Evolutionary conservation across 257 asterid genomes (phyloP).

Genomic region (Echites panduratus): DNA sequence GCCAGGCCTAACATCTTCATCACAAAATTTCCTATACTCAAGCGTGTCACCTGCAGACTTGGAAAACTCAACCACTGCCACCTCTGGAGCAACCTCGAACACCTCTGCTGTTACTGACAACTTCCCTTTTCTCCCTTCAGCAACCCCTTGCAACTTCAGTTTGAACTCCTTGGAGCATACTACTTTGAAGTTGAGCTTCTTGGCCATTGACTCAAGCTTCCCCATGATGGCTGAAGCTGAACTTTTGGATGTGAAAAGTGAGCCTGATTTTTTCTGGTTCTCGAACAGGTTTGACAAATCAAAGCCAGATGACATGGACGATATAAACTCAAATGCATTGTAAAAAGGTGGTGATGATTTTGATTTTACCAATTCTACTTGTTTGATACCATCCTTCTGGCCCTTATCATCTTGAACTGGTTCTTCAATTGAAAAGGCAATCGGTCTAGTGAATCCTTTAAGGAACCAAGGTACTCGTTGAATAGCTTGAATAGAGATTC

Average conservation of each 20-base stretch:
- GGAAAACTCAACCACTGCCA: conserved; percentile 74
- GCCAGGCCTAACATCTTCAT: conserved; percentile 67
- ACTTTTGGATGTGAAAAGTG: conserved; percentile 16
- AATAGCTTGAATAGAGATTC: conserved; percentile 7
- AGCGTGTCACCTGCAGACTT: conserved; percentile 75
- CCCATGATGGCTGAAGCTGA: conserved; percentile 33
- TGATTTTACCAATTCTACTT: neutral
- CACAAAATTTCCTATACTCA: conserved; percentile 69
- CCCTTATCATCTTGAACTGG: neutral
- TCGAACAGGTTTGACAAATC: conserved; percentile 29
- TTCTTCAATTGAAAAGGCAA: conserved; percentile 7
- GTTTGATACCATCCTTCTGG: neutral
- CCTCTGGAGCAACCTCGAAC: conserved; percentile 68
- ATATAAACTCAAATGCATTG: conserved; percentile 41
- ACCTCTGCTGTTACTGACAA: conserved; percentile 45
- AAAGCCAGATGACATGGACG: conserved; percentile 34
- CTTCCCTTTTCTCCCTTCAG: conserved; percentile 46
- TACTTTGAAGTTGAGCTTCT: conserved; percentile 34
- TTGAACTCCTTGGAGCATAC: conserved; percentile 34
- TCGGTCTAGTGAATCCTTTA: conserved; percentile 13
- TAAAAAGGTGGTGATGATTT: conserved; percentile 18
- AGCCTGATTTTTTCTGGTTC: neutral
- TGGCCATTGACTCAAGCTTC: conserved; percentile 33
- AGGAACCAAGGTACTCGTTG: conserved; percentile 17
- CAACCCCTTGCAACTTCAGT: conserved; percentile 34